A percentile compares a stretch with the other conserved stretches of the same genome.
Evolutionary conservation across 345 rosid genomes (phyloP).

Genomic region (Balakata baccata): DNA sequence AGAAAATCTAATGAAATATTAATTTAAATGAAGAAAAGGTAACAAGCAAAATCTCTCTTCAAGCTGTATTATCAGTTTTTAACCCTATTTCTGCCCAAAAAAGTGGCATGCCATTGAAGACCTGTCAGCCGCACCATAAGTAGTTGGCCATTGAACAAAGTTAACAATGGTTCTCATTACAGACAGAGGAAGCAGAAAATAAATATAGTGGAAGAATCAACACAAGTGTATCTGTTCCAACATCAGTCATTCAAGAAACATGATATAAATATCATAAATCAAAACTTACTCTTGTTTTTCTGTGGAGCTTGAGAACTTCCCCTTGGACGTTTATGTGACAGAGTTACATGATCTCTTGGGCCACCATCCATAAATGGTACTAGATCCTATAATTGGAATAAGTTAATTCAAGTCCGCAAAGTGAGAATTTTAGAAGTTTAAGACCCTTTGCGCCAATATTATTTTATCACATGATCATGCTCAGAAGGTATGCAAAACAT

Average conservation of each 20-base stretch:
- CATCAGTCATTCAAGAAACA: not conserved
- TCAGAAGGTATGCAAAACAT: not conserved
- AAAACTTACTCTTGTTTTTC: constrained; percentile 54
- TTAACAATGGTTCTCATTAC: not conserved
- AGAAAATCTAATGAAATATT: not conserved
- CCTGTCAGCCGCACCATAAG: not conserved
- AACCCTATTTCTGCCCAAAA: not conserved
- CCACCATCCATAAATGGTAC: constrained; percentile 94
- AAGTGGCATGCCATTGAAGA: not conserved
- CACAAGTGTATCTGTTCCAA: too few relatives aligned
- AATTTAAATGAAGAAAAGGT: not conserved
- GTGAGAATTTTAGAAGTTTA: not conserved
- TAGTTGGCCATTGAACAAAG: not conserved
- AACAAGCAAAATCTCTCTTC: not conserved
- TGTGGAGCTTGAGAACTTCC: constrained; percentile 59
- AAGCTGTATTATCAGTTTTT: not conserved
- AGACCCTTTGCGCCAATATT: not conserved
- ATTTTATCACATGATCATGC: not conserved
- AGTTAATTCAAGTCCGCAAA: constrained; percentile 13
- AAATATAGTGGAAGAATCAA: not conserved
- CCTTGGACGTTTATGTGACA: constrained; percentile 84
- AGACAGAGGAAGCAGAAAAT: not conserved
- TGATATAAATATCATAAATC: not conserved
- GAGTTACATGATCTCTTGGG: constrained; percentile 61
- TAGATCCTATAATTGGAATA: constrained; percentile 51